These are phyloP conservation scores for Phytopythium sindhum DNA, from an alignment of 352 stramenopile species.

Conservation along the genomic window DNA sequence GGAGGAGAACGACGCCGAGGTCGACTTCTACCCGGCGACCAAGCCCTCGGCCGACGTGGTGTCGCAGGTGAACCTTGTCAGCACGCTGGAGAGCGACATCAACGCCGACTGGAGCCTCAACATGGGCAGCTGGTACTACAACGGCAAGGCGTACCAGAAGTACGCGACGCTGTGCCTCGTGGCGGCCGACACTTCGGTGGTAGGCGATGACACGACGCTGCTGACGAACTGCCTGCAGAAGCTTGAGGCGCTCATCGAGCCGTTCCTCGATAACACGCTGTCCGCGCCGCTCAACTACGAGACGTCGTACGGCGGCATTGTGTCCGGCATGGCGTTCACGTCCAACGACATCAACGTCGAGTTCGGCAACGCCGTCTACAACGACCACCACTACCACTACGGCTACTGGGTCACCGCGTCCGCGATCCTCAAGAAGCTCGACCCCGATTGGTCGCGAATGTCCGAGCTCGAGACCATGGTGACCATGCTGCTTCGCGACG, in stretches of 20 bases:
- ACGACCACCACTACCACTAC: conserved; percentile 84
- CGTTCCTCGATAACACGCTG: conserved; percentile 56
- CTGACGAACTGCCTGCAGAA: conserved; percentile 50
- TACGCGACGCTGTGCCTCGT: conserved; percentile 76
- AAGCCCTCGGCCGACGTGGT: conserved; percentile 27
- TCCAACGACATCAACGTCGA: conserved; percentile 52
- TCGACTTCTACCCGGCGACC: conserved; percentile 48
- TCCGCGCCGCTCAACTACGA: conserved; percentile 56
- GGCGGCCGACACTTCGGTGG: conserved; percentile 42
- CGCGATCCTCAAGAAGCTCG: conserved; percentile 57
- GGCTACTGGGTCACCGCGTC: conserved; percentile 68
- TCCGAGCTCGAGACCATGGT: conserved; percentile 54
- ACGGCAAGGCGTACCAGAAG: conserved; percentile 76
- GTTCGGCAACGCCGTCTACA: conserved; percentile 79
- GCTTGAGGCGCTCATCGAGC: conserved; percentile 48
- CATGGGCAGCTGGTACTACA: conserved; percentile 69
- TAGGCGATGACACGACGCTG: conserved; percentile 44
- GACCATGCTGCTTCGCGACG: conserved; percentile 66
- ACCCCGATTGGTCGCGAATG: conserved; percentile 59
- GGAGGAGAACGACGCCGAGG: conserved; percentile 39
- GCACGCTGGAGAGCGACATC: conserved; percentile 59
- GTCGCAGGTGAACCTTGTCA: conserved; percentile 33
- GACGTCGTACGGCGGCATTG: conserved; percentile 55
- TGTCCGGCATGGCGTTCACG: conserved; percentile 42
- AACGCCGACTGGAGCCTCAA: conserved; percentile 39